Conservation (phyloP, 2,329 filamentous ascomycete genomes). For the Aphanocladium album region DNA sequence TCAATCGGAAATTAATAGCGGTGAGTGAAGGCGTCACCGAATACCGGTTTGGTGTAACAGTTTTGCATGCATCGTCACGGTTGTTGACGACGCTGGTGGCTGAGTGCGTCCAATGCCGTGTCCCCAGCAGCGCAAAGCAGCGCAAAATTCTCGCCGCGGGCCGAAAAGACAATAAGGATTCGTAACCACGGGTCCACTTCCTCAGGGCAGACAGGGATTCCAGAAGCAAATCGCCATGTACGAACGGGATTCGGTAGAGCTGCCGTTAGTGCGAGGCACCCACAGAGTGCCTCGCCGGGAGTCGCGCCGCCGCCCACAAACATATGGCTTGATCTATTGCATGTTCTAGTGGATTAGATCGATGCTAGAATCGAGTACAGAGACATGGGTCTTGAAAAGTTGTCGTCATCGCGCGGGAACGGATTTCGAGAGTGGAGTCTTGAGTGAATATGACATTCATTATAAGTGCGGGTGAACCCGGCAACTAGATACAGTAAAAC, state of each 20-base stretch:
- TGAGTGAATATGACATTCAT: not conserved
- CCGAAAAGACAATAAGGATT: not conserved
- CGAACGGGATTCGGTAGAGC: conserved; percentile 9
- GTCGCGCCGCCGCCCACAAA: not conserved
- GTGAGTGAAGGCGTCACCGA: not conserved
- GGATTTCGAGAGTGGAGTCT: not conserved
- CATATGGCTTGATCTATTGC: not conserved
- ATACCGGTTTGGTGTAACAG: not conserved
- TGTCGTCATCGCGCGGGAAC: conserved; percentile 6
- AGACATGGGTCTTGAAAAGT: not conserved
- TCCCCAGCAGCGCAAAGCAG: not conserved
- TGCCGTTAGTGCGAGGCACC: conserved; percentile 7
- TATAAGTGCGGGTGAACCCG: not conserved
- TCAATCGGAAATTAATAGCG: not conserved
- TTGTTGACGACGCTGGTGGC: conserved; percentile 8
- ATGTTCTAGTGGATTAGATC: not conserved
- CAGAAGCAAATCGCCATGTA: not conserved
- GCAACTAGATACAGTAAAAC: not conserved
- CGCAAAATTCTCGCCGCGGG: not conserved
- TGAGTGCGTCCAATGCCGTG: not conserved
- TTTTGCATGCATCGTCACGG: not conserved
- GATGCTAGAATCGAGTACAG: not conserved
- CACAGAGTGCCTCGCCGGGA: not conserved
- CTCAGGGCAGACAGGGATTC: not conserved
- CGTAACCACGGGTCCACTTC: conserved; percentile 1